Evolutionary conservation across 768 basidiomycete species (phyloP), one percentile per base, ranked within the genome.

Genomic region (Mycena latifolia): DNA sequence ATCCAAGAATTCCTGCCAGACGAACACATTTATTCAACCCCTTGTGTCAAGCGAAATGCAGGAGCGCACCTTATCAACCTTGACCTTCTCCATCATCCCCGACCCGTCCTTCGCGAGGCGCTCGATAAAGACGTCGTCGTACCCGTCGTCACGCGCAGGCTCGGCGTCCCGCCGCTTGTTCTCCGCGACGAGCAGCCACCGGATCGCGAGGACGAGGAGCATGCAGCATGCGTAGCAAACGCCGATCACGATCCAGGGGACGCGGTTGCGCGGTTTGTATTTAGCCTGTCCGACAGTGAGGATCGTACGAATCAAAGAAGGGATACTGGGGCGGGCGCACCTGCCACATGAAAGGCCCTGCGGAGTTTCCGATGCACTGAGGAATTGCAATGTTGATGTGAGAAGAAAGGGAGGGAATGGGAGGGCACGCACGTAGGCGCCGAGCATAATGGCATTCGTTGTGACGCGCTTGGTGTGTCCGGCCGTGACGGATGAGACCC

Each of bases 311-410:
- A n/a, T n/a, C n/a, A n/a, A n/a, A n/a, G n/a, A n/a, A n/a, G n/a
- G n/a, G n/a, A n/a, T n/a, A n/a, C n/a, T n/a, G n/a, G n/a, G 14
- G 20, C 12, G 4, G 28, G 5, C 55, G 35, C 17, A 46, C 63
- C 63, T 88, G 85, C 92, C 92, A 93, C 89, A 93, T 91, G 71
- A 92, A 90, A 0, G 92, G 91, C n/a, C 87, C 88, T 1, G 85
- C 86, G 2, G 90, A 79, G 62, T 93, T 92, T 11, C 86, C 88
- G 27, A 85, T 77, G 64, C 83, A 85, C 61, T 68, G n/a, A 35
- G 22, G 29, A 27, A 1, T n/a, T n/a, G n/a, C 3, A n/a, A 15
- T 18, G 22, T 28, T 22, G 24, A 5, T 12, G 33, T n/a, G 2
- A 25, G 20, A 66, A 72, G 70, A 73, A 74, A 39, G 28, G 14